Evolutionary conservation across 1,284 basidiomycete species (phyloP).

Genomic region (Ceratobasidium sp.): DNA sequence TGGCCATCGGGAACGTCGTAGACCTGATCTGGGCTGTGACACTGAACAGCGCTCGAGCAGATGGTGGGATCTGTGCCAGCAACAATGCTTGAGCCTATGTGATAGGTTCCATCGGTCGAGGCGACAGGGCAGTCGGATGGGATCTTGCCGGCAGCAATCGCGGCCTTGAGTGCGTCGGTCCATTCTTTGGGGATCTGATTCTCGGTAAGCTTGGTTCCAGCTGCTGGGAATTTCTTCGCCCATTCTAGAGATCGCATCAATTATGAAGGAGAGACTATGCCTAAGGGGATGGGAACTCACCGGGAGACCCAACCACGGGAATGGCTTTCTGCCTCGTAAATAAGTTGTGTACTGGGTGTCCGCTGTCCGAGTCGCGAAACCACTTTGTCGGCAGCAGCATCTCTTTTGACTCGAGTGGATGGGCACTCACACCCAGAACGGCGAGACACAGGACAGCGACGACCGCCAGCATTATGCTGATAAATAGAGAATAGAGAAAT

Average conservation of each 20-base stretch:
- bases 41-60: conserved; percentile 74
- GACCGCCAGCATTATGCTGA: neutral
- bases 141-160: conserved; percentile 74
- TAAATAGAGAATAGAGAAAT: no score
- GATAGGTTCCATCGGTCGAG: conserved; percentile 60
- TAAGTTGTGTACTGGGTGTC: conserved; percentile 64
- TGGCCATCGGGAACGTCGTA: conserved; percentile 75
- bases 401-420: conserved; percentile 26
- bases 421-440: conserved; percentile 53
- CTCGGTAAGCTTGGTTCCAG: conserved; percentile 54
- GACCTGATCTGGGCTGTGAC: conserved; percentile 66
- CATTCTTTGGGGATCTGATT: conserved; percentile 68
- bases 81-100: conserved; percentile 66
- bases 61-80: conserved; percentile 57
- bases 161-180: conserved; percentile 71
- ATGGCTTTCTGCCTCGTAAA: conserved; percentile 59
- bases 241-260: conserved; percentile 28
- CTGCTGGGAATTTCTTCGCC: conserved; percentile 53
- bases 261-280: neutral
- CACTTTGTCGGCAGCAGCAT: conserved; percentile 59
- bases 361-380: conserved; percentile 54
- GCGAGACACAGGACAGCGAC: conserved; percentile 52
- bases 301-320: conserved; percentile 66
- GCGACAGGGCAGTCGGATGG: conserved; percentile 67
- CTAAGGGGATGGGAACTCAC: conserved; percentile 58